Evolutionary conservation across 176 grass and related monocot species (phyloP), one percentile per base, ranked within the genome.

Genomic region (Areca catechu): DNA sequence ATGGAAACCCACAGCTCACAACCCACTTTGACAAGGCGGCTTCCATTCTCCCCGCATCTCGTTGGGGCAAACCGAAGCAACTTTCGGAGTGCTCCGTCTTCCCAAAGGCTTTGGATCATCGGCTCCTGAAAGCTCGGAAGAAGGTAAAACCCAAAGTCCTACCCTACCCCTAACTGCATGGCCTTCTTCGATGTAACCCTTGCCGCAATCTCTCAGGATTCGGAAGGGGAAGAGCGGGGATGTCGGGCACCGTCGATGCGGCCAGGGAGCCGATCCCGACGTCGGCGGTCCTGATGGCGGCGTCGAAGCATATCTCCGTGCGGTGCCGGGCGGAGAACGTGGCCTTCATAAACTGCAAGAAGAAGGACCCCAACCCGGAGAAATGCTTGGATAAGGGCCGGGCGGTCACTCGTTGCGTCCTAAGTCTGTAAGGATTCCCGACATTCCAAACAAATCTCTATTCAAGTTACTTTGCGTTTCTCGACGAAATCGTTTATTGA

Each of bases 301-400:
- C 84, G 67, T 95, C 89, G 54, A 95, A 79, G 80, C 89, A 95
- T 74, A 88, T 95, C 74, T 74, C 84, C 2, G 37, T 84, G 63
- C 68, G 80, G 71, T 95, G 89, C 63, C 80, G 84, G 58, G 63
- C 89, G 2, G 81, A 95, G 77, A 95, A 95, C 67, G 55, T 95
- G 19, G 89, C 79, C 60, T 95, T 95, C 77, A 83, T 95, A 77
- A 95, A 95, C 71, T 95, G 84, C 74, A 95, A 95, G 89, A 95
- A 95, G 77, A 95, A 95, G 80, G 89, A 95, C 48, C 66, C 80
- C 54, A 88, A 95, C 70, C 84, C 84, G 9, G 80, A 95, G 68
- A 95, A 85, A 75, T 95, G 89, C 68, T 84, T 95, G 54, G 89
- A 95, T 54, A 95, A 85, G 69, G 89, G 89, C 15, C 89, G 84